A percentile compares a stretch with the other conserved stretches of the same genome.
phyloP scores from a whole-genome alignment of 2,329 filamentous ascomycete species.

The Aspergillus cejpii region DNA sequence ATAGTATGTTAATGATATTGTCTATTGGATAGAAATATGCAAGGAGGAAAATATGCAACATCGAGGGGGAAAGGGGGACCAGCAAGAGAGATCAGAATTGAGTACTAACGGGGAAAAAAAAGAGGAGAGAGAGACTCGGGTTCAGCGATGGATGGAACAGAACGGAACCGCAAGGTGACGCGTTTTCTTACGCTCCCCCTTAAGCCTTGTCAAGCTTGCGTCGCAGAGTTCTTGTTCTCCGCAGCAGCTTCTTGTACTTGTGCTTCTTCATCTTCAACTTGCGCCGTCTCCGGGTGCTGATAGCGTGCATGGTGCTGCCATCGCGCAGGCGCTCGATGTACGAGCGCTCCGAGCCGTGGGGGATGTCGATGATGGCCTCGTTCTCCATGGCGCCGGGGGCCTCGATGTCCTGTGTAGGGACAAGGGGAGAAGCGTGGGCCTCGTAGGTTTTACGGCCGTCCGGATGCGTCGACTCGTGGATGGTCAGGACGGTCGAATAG shows the following conservation, averaged over 20 bases:
- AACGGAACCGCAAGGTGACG: constrained; percentile 5
- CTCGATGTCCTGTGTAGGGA: constrained; percentile 37
- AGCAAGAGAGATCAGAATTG: too few species aligned
- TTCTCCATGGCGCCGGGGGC: constrained; percentile 26
- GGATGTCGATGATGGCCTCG: constrained; percentile 51
- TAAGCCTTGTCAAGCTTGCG: constrained; percentile 68
- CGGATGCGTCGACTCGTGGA: constrained; percentile 48
- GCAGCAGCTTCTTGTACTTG: constrained; percentile 99
- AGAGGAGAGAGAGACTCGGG: too few species aligned
- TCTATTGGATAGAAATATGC: neutral
- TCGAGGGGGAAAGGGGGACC: too few species aligned
- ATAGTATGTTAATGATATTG: constrained; percentile 1
- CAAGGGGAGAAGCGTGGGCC: constrained; percentile 47
- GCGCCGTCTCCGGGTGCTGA: constrained; percentile 85
- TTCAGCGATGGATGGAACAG: too few species aligned
- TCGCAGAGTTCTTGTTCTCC: constrained; percentile 77
- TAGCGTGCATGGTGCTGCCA: constrained; percentile 60
- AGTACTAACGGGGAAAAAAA: too few species aligned
- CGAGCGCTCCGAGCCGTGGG: constrained; percentile 33
- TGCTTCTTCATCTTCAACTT: constrained; percentile 99
- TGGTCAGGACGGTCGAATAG: constrained; percentile 47
- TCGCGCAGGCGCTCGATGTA: constrained; percentile 65
- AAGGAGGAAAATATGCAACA: constrained; percentile 4
- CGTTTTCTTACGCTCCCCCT: too few species aligned
- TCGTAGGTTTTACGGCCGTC: constrained; percentile 49